phyloP scores from a whole-genome alignment of 1,284 basidiomycete species.

The Ganoderma resinaceum region DNA sequence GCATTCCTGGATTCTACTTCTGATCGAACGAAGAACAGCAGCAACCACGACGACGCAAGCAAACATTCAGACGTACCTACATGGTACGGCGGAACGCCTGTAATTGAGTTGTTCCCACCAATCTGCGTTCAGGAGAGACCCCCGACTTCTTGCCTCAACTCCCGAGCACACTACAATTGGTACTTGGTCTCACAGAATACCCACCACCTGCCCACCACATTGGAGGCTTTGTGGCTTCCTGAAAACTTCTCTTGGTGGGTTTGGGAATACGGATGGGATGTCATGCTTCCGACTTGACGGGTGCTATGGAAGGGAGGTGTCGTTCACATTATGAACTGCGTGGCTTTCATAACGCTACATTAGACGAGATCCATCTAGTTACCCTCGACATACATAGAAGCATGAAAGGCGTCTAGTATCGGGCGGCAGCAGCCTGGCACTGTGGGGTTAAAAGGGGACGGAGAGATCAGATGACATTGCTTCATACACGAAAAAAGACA shows the following conservation, averaged over 20 bases:
- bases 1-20: constrained; percentile 8
- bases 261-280: neutral
- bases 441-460: constrained; percentile 37
- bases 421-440: constrained; percentile 81
- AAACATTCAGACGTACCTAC: constrained; percentile 5
- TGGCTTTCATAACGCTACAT: constrained; percentile 19
- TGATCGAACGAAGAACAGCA: constrained; percentile 1
- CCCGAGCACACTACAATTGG: neutral
- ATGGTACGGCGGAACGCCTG: neutral
- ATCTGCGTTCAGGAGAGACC: constrained; percentile 6
- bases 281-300: neutral
- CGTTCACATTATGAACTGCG: constrained; percentile 17
- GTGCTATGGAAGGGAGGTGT: constrained; percentile 6
- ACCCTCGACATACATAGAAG: constrained; percentile 11
- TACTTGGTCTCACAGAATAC: neutral
- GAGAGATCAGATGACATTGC: constrained; percentile 16
- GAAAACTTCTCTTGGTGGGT: neutral
- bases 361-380: constrained; percentile 12
- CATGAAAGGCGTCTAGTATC: constrained; percentile 50
- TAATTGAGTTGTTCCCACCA: constrained; percentile 15
- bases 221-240: neutral
- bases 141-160: neutral
- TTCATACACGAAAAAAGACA: neutral
- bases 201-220: neutral
- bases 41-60: neutral